phyloP scores from a whole-genome alignment of 2,329 filamentous ascomycete genomes.

The Sarocladium kiliense region DNA sequence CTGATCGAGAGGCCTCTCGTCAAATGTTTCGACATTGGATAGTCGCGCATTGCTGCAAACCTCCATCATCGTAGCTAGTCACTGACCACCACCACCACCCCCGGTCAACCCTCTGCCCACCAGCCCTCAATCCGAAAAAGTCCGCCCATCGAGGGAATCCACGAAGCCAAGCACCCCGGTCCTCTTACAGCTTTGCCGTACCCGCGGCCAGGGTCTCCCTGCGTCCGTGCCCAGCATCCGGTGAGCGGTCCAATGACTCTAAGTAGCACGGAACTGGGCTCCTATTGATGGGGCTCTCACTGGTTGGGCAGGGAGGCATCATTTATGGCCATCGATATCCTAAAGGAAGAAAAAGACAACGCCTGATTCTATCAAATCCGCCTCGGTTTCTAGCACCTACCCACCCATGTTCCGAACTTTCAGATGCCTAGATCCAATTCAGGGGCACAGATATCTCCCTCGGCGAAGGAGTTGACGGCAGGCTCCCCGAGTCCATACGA shows the following conservation, averaged over 20 bases:
- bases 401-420: too few species aligned
- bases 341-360: too few species aligned
- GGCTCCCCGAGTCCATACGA: too few species aligned
- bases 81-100: not conserved
- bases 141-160: not conserved
- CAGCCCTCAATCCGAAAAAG: not conserved
- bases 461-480: too few species aligned
- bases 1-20: not conserved
- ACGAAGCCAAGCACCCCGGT: not conserved
- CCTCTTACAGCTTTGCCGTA: not conserved
- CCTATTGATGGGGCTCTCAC: not conserved
- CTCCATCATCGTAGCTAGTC: too few species aligned
- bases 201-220: conserved; percentile 3
- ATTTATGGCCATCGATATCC: not conserved
- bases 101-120: not conserved
- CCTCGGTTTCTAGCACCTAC: too few species aligned
- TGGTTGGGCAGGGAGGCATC: not conserved
- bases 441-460: too few species aligned
- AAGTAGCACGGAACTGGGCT: not conserved
- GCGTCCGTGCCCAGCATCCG: not conserved
- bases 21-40: not conserved
- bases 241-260: not conserved
- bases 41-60: too few species aligned
- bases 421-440: too few species aligned
- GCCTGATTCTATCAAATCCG: too few species aligned